These are phyloP conservation scores for Gaillardinia entomophila DNA, from an alignment of 805 yeast species.

Conservation along the genomic window DNA sequence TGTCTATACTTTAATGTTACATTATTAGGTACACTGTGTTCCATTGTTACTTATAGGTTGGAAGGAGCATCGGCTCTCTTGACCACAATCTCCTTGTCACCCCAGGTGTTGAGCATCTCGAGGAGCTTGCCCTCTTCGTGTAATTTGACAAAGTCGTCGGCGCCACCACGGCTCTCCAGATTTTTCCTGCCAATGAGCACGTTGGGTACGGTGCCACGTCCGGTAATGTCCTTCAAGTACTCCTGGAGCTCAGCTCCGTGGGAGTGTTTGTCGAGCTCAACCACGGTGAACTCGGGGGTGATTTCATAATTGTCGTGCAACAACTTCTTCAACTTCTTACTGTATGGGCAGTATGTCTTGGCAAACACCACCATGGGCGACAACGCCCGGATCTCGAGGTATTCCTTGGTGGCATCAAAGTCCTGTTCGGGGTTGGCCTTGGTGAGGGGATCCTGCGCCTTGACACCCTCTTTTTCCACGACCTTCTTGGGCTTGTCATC, in stretches of 20 bases:
- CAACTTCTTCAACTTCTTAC: constrained; percentile 63
- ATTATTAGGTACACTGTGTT: constrained; percentile 2
- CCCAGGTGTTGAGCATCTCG: constrained; percentile 55
- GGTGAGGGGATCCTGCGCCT: constrained; percentile 5
- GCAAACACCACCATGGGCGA: constrained; percentile 65
- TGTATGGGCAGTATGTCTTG: constrained; percentile 64
- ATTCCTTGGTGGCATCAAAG: constrained; percentile 36
- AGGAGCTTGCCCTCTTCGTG: constrained; percentile 55
- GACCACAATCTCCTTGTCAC: constrained; percentile 45
- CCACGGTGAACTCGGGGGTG: constrained; percentile 64
- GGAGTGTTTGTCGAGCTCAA: constrained; percentile 77
- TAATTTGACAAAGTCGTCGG: constrained; percentile 67
- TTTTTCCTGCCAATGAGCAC: constrained; percentile 60
- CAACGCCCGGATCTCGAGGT: constrained; percentile 48
- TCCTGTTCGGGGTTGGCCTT: constrained; percentile 4
- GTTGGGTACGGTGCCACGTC: constrained; percentile 92
- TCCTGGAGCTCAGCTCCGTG: constrained; percentile 73
- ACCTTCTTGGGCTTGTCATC: constrained; percentile 3
- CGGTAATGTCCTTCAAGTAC: constrained; percentile 68
- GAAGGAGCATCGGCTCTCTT: constrained; percentile 53
- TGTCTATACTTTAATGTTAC: constrained; percentile 11
- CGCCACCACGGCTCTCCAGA: constrained; percentile 70
- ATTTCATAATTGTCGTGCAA: constrained; percentile 60
- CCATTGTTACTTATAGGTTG: constrained; percentile 23
- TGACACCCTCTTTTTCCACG: constrained; percentile 1